Evolutionary conservation across 129 eudicot genomes (phyloP).

Genomic region (Flaveria bidentis): DNA sequence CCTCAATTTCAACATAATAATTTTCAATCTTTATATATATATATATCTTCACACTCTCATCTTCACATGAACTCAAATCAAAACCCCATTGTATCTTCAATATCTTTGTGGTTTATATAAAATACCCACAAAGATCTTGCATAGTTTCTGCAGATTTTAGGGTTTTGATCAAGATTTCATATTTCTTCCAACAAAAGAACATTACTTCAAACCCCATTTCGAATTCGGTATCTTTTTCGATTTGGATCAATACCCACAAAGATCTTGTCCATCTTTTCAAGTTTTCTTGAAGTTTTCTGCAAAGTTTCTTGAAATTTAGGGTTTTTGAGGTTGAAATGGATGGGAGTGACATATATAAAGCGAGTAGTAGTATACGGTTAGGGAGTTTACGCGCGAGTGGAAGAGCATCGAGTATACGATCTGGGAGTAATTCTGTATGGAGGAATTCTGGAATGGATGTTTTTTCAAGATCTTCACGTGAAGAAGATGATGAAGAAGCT

Average conservation of each 20-base stretch:
- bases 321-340: slow-evolving; percentile 23
- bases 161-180: not conserved
- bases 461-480: slow-evolving; percentile 53
- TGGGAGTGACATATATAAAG: slow-evolving; percentile 42
- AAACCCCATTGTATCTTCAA: not conserved
- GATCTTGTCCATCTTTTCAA: not conserved
- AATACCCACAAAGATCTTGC: not conserved
- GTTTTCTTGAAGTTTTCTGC: not conserved
- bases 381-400: slow-evolving; percentile 36
- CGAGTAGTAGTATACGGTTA: slow-evolving; percentile 33
- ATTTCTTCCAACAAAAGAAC: not conserved
- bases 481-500: slow-evolving; percentile 87
- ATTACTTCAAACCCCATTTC: not conserved
- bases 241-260: not conserved
- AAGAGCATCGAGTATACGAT: slow-evolving; percentile 46
- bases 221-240: not conserved
- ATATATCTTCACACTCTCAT: not conserved
- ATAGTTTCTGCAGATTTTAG: not conserved
- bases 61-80: not conserved
- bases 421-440: slow-evolving; percentile 50
- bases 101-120: not conserved
- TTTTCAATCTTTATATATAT: not conserved
- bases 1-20: not conserved
- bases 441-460: slow-evolving; percentile 50
- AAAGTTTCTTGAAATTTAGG: not conserved